Percentiles rank a stretch among this genome's conserved stretches.
phyloP scores from a whole-genome alignment of 495 filamentous ascomycete species.

The Entonaema liquescens region DNA sequence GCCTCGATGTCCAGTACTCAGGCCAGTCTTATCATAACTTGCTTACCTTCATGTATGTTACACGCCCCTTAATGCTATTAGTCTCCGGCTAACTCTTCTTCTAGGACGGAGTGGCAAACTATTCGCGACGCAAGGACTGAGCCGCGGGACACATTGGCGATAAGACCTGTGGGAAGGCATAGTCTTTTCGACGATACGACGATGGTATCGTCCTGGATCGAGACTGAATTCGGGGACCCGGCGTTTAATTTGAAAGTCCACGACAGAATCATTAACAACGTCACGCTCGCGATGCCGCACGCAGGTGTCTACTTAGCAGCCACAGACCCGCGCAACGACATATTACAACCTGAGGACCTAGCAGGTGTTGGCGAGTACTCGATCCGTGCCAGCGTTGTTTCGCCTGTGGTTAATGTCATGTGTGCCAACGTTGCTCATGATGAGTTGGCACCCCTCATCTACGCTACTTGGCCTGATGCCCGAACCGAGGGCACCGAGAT shows the following conservation, averaged over 20 bases:
- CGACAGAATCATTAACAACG: constrained; percentile 70
- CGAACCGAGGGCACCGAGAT: constrained; percentile 43
- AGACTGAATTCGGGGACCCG: constrained; percentile 56
- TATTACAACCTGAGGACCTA: constrained; percentile 71
- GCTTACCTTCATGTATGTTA: constrained; percentile 45
- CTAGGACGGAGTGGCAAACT: constrained; percentile 56
- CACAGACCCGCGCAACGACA: constrained; percentile 64
- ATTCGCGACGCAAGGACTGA: constrained; percentile 50
- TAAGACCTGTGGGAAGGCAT: constrained; percentile 62
- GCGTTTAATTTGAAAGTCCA: constrained; percentile 54
- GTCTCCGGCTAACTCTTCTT: constrained; percentile 63
- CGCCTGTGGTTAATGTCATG: constrained; percentile 72
- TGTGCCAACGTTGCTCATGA: constrained; percentile 67
- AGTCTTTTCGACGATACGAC: constrained; percentile 73
- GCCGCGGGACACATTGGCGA: constrained; percentile 46
- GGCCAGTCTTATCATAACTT: constrained; percentile 59
- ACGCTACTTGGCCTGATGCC: constrained; percentile 61
- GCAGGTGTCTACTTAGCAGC: constrained; percentile 70
- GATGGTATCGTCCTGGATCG: constrained; percentile 68
- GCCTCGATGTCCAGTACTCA: constrained; percentile 70
- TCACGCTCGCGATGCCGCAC: constrained; percentile 79
- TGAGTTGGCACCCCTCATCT: constrained; percentile 71
- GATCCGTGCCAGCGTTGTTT: constrained; percentile 70
- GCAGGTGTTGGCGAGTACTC: constrained; percentile 71
- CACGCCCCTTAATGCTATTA: constrained; percentile 33